These are phyloP conservation scores for Hypoxylon sp. DNA, from an alignment of 2,329 filamentous ascomycete species.

Conservation along the genomic window DNA sequence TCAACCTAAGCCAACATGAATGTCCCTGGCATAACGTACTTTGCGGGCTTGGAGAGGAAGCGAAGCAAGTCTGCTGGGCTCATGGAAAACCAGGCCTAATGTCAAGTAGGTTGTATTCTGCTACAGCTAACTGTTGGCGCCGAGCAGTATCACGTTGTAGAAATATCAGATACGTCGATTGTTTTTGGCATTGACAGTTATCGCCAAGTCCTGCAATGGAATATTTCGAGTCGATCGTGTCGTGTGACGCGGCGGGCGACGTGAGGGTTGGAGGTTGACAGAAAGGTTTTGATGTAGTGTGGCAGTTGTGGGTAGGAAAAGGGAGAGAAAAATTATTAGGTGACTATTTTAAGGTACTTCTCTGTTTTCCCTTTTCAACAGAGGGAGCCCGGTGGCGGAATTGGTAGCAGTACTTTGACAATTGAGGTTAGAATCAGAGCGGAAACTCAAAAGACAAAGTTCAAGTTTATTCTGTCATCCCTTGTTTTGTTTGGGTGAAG, in stretches of 20 bases:
- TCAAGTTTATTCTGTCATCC: constrained; percentile 17
- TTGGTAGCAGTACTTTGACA: background rate
- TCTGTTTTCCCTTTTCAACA: constrained; percentile 4
- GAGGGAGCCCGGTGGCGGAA: constrained; percentile 12
- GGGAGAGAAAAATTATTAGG: constrained; percentile 27
- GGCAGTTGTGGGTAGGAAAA: constrained; percentile 17
- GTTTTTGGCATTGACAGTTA: constrained; percentile 44
- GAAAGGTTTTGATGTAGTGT: constrained; percentile 7
- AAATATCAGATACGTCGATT: constrained; percentile 40
- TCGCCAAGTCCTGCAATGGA: constrained; percentile 41
- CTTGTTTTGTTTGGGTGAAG: constrained; percentile 1
- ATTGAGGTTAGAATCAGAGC: constrained; percentile 17
- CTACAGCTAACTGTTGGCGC: constrained; percentile 42
- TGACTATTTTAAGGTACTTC: constrained; percentile 12
- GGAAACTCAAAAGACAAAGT: background rate
- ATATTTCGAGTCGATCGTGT: constrained; percentile 31
- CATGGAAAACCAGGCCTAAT: constrained; percentile 75
- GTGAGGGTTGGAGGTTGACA: constrained; percentile 8
- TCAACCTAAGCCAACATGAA: background rate
- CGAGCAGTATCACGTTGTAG: constrained; percentile 30
- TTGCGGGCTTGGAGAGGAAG: constrained; percentile 94
- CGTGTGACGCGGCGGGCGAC: constrained; percentile 43
- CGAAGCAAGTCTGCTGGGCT: constrained; percentile 90
- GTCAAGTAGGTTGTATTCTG: constrained; percentile 48
- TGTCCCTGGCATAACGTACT: constrained; percentile 71